Percentiles rank a stretch among this genome's conserved stretches.
Conservation (phyloP, 2,329 filamentous ascomycete genomes). For the Penicillium capsulatum region DNA sequence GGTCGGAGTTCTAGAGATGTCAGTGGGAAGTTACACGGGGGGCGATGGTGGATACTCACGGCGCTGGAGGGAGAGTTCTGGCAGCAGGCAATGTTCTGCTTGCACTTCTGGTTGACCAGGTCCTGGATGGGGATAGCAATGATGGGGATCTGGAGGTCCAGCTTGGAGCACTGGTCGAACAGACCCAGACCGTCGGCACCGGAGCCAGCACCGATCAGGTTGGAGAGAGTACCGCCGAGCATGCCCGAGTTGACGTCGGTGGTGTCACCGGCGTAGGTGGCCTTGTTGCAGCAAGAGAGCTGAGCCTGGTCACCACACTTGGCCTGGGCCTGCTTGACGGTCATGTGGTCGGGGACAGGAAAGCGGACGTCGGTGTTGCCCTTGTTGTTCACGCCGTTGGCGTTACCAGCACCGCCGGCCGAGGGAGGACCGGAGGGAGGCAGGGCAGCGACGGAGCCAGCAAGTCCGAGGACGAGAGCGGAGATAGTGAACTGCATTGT, state of each 20-base stretch:
- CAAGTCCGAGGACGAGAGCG: constrained; percentile 33
- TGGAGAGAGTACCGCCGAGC: constrained; percentile 32
- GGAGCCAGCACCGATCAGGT: constrained; percentile 34
- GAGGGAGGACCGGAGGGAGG: constrained; percentile 21
- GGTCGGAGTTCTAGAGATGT: constrained; percentile 26
- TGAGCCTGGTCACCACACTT: constrained; percentile 39
- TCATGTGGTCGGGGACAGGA: constrained; percentile 31
- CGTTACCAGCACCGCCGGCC: constrained; percentile 20
- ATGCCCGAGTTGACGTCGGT: constrained; percentile 31
- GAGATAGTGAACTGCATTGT: constrained; percentile 39
- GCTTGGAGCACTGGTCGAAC: constrained; percentile 43
- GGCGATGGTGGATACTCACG: constrained; percentile 15
- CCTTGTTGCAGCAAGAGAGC: constrained; percentile 41
- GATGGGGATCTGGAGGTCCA: constrained; percentile 28
- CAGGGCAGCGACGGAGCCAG: constrained; percentile 31
- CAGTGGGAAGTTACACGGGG: not conserved
- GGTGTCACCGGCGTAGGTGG: constrained; percentile 34
- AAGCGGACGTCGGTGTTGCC: constrained; percentile 34
- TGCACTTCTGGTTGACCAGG: constrained; percentile 38
- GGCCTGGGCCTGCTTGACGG: constrained; percentile 37
- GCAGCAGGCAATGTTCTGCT: constrained; percentile 42
- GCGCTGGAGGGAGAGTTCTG: constrained; percentile 33
- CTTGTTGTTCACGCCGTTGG: constrained; percentile 29
- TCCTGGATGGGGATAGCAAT: constrained; percentile 31
- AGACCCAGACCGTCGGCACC: constrained; percentile 35